Conservation (phyloP, 2,329 filamentous ascomycete genomes). For the Stylonectria norvegica region DNA sequence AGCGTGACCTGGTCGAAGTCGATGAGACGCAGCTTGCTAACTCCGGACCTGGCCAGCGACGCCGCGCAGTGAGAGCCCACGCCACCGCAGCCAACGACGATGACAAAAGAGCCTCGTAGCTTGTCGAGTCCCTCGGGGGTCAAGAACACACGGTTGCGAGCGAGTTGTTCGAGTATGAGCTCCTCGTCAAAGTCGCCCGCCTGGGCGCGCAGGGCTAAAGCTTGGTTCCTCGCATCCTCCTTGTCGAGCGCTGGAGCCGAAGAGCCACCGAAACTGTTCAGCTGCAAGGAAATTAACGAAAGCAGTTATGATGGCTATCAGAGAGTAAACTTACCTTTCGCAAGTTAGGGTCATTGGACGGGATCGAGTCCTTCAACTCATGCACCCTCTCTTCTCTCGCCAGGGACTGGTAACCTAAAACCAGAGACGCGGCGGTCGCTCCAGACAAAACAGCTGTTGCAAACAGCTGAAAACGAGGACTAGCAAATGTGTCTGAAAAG, state of each 20-base stretch:
- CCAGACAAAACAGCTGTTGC: conserved; percentile 67
- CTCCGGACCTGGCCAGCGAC: conserved; percentile 82
- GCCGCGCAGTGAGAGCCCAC: conserved; percentile 91
- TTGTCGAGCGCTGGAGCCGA: conserved; percentile 47
- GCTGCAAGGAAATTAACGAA: conserved; percentile 36
- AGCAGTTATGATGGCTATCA: conserved; percentile 14
- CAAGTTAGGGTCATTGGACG: conserved; percentile 27
- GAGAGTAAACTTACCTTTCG: conserved; percentile 17
- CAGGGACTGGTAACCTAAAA: conserved; percentile 61
- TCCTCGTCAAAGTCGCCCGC: conserved; percentile 67
- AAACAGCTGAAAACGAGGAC: conserved; percentile 58
- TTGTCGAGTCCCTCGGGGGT: conserved; percentile 75
- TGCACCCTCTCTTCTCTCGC: conserved; percentile 52
- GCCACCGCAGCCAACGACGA: conserved; percentile 90
- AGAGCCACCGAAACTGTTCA: conserved; percentile 59
- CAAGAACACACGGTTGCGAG: conserved; percentile 88
- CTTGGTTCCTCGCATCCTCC: conserved; percentile 59
- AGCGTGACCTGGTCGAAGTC: conserved; percentile 98
- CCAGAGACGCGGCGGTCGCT: conserved; percentile 55
- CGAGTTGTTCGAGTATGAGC: conserved; percentile 89
- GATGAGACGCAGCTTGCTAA: conserved; percentile 80
- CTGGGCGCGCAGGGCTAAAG: conserved; percentile 57
- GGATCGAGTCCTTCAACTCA: conserved; percentile 59
- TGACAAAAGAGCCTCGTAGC: conserved; percentile 76
- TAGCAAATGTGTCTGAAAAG: conserved; percentile 42